Evolutionary conservation across 2,329 filamentous ascomycete species (phyloP), one percentile per base, ranked within the genome.

Genomic region (Pseudopyricularia cyperi): DNA sequence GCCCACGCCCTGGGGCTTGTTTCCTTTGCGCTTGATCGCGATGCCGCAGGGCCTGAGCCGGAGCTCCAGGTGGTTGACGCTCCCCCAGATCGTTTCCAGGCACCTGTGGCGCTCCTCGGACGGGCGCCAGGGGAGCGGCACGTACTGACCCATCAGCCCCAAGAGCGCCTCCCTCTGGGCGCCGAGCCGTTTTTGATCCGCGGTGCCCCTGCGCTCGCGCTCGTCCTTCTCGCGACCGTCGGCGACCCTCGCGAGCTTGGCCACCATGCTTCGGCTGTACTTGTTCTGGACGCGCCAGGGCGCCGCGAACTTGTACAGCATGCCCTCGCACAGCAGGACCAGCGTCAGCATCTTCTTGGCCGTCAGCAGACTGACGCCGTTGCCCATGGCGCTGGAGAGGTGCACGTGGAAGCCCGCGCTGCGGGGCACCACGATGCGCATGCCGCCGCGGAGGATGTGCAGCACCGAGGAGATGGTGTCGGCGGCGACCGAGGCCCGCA

Each of bases 351-450:
- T 24, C 48, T 44, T 51, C 24, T 37, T 42, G 34, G n/a, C 35
- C 7, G 34, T 44, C 12, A 44, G 34, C 35, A 28, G n/a, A 5
- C n/a, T 30, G 22, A 51, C 37, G 24, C 14, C 22, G 2, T 14
- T 4, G 34, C 24, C 22, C 1, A 22, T 22, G n/a, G 19, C 15
- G 24, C 37, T 28, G 6, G 33, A 39, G n/a, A 51, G 12, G 48
- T 51, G 48, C 33, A 51, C n/a, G 48, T 51, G 48, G 22, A 51
- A 12, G 24, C 48, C 48, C 24, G 48, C 48, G 14, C 7, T 11
- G 24, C 15, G 24, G n/a, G 24, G 17, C 15, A 39, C 37, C 8
- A 35, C n/a, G 11, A 37, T 12, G 17, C 34, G 19, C 24, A 51
- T 17, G 22, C 9, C 8, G 35, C 35, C 15, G 26, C 34, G 48